phyloP scores from a whole-genome alignment of 768 basidiomycete genomes.

The Lactarius quietus region DNA sequence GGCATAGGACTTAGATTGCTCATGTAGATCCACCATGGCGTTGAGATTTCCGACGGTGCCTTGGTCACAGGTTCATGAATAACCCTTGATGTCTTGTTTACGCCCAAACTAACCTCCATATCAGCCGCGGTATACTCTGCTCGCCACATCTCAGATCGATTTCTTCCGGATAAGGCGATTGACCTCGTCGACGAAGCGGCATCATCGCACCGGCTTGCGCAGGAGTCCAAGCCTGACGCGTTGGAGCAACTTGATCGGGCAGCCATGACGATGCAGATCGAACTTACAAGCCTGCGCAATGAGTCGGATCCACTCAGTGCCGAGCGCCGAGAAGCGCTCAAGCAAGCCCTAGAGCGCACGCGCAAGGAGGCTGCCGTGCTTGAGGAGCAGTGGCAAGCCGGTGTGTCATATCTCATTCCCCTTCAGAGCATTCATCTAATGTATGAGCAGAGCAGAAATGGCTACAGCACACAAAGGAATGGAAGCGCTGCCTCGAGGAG shows the following conservation, averaged over 20 bases:
- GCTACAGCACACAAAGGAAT: slow-evolving; percentile 58
- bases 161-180: slow-evolving; percentile 87
- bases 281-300: slow-evolving; percentile 84
- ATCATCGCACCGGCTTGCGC: slow-evolving; percentile 79
- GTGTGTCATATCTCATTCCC: slow-evolving; percentile 35
- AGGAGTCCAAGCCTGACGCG: slow-evolving; percentile 84
- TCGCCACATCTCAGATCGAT: slow-evolving; percentile 84
- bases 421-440: not conserved
- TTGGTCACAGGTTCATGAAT: slow-evolving; percentile 67
- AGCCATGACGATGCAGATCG: slow-evolving; percentile 84
- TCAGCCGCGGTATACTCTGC: slow-evolving; percentile 79
- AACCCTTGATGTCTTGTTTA: not conserved
- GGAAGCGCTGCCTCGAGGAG: slow-evolving; percentile 69
- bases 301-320: slow-evolving; percentile 82
- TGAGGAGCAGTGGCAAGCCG: slow-evolving; percentile 69
- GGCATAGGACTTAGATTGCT: not conserved
- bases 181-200: slow-evolving; percentile 94
- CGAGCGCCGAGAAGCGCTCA: slow-evolving; percentile 65
- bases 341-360: slow-evolving; percentile 56
- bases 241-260: slow-evolving; percentile 80
- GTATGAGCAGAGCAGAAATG: slow-evolving; percentile 55
- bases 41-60: slow-evolving; percentile 85
- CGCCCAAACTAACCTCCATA: not conserved
- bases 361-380: slow-evolving; percentile 59
- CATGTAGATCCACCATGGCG: slow-evolving; percentile 69